A percentile compares a stretch with the other conserved stretches of the same genome.
phyloP scores from a whole-genome alignment of 352 stramenopile species.

The Lagenidium sp. region DNA sequence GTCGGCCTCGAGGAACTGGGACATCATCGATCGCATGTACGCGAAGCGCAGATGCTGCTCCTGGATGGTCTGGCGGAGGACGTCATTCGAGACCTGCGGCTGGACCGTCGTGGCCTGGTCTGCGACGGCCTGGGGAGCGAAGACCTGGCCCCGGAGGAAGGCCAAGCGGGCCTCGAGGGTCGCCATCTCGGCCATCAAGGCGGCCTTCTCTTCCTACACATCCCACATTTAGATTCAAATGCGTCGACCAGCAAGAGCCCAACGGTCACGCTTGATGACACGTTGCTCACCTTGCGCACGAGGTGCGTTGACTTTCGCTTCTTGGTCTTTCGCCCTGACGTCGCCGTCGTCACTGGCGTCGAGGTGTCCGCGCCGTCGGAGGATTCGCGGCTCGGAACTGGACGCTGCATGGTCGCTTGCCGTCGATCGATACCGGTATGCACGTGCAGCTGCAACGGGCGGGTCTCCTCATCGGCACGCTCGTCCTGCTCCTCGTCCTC shows the following conservation, averaged over 20 bases:
- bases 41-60: constrained; percentile 26
- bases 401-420: constrained; percentile 32
- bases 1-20: constrained; percentile 13
- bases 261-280: too few species aligned
- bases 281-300: constrained; percentile 4
- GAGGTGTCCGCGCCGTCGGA: background rate
- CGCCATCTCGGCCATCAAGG: constrained; percentile 4
- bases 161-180: constrained; percentile 6
- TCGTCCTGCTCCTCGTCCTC: constrained; percentile 56
- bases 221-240: constrained; percentile 3
- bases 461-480: constrained; percentile 41
- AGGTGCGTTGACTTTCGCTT: constrained; percentile 13
- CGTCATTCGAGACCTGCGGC: background rate
- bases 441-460: constrained; percentile 32
- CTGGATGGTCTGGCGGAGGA: constrained; percentile 16
- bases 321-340: background rate
- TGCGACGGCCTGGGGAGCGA: background rate
- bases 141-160: constrained; percentile 6
- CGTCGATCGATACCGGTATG: constrained; percentile 40
- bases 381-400: constrained; percentile 4
- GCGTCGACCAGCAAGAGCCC: too few species aligned
- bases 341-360: background rate
- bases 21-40: constrained; percentile 20
- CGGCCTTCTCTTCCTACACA: constrained; percentile 5
- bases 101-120: background rate